Evolutionary conservation across 2,329 filamentous ascomycete genomes (phyloP).

Genomic region (Epichloe sylvatica): DNA sequence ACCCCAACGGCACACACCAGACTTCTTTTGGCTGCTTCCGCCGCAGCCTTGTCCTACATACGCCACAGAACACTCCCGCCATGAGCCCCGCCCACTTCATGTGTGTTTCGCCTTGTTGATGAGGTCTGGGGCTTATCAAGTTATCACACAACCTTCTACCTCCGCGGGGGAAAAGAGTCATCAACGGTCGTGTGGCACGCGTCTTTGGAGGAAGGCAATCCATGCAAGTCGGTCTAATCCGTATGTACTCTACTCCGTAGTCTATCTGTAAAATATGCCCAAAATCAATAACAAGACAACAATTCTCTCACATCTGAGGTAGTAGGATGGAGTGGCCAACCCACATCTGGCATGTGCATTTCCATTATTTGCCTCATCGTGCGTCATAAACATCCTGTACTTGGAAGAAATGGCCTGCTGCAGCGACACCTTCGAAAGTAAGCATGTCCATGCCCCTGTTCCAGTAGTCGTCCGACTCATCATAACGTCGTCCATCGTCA

Average conservation of each 20-base stretch:
- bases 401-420: neutral
- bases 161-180: too few species aligned
- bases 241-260: neutral
- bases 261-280: constrained; percentile 1
- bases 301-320: neutral
- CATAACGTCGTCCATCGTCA: neutral
- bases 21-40: too few species aligned
- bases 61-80: too few species aligned
- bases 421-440: neutral
- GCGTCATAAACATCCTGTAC: neutral
- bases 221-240: neutral
- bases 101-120: too few species aligned
- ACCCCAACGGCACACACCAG: too few species aligned
- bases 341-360: neutral
- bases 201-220: neutral
- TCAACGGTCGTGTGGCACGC: neutral
- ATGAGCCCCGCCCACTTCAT: too few species aligned
- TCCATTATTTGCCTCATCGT: neutral
- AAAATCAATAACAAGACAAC: neutral
- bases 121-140: too few species aligned
- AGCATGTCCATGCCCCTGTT: neutral
- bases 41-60: too few species aligned
- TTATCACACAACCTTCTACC: too few species aligned
- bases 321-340: neutral
- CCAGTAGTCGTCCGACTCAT: neutral